A percentile compares a stretch with the other conserved stretches of the same genome.
phyloP scores from a whole-genome alignment of 2,329 filamentous ascomycete genomes.

The Aspergillus novofumigatus region DNA sequence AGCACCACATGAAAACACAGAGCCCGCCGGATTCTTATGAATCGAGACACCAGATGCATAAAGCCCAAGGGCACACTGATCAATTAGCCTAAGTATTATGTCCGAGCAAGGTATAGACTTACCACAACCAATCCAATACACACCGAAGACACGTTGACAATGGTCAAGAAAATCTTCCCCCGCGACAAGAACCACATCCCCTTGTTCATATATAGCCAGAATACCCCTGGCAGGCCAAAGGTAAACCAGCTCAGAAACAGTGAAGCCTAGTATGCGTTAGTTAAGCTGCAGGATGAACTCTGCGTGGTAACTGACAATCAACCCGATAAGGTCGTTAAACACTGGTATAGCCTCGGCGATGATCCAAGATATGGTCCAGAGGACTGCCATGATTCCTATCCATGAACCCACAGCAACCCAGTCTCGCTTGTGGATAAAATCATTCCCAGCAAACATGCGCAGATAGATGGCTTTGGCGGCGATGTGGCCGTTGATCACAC shows the following conservation, averaged over 20 bases:
- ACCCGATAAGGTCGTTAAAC: slow-evolving; percentile 60
- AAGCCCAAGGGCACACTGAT: slow-evolving; percentile 23
- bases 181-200: slow-evolving; percentile 27
- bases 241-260: slow-evolving; percentile 65
- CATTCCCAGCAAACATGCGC: slow-evolving; percentile 56
- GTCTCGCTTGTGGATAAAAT: slow-evolving; percentile 47
- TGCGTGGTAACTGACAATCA: slow-evolving; percentile 42
- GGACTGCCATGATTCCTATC: slow-evolving; percentile 50
- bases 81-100: neutral
- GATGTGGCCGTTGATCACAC: slow-evolving; percentile 64
- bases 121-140: slow-evolving; percentile 20
- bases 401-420: slow-evolving; percentile 51
- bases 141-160: slow-evolving; percentile 20
- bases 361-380: slow-evolving; percentile 60
- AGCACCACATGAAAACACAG: too few species aligned
- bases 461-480: slow-evolving; percentile 62
- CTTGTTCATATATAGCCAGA: slow-evolving; percentile 34
- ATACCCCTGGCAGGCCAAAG: slow-evolving; percentile 19
- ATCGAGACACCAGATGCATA: slow-evolving; percentile 17
- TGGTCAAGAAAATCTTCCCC: slow-evolving; percentile 25
- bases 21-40: too few species aligned
- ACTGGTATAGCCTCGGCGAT: slow-evolving; percentile 66
- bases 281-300: neutral
- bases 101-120: neutral
- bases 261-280: slow-evolving; percentile 31